Conservation (phyloP, 805 yeast genomes). For the Yamadazyma scolyti region DNA sequence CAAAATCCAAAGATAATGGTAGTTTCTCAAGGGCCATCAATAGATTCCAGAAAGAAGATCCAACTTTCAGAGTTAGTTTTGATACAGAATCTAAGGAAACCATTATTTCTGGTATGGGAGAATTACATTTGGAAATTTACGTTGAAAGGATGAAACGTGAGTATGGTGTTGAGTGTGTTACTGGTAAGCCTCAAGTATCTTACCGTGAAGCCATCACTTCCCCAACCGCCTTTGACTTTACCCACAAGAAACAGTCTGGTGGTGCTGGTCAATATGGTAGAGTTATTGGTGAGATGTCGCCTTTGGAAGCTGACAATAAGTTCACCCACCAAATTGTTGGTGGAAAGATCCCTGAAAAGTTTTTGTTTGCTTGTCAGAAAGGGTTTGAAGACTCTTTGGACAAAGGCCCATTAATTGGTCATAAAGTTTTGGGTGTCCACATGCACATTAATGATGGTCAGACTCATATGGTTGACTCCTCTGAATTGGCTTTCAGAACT, state of each 20-base stretch:
- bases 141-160: conserved; percentile 98
- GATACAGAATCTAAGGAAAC: conserved; percentile 94
- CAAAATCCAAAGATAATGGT: conserved; percentile 78
- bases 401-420: conserved; percentile 96
- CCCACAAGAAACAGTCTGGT: conserved; percentile 97
- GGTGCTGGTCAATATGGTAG: conserved; percentile 99
- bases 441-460: conserved; percentile 97
- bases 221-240: conserved; percentile 78
- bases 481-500: conserved; percentile 90
- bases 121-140: conserved; percentile 92
- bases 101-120: conserved; percentile 97
- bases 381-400: conserved; percentile 94
- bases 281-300: conserved; percentile 79
- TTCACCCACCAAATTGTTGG: conserved; percentile 91
- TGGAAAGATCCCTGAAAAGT: conserved; percentile 95
- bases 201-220: conserved; percentile 88
- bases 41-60: conserved; percentile 98
- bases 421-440: conserved; percentile 84
- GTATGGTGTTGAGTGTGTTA: conserved; percentile 89
- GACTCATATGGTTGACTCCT: conserved; percentile 94
- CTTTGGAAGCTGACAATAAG: conserved; percentile 63
- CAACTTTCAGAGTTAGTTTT: conserved; percentile 90
- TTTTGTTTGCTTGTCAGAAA: conserved; percentile 86
- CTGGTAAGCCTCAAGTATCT: conserved; percentile 98
- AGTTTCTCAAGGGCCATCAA: conserved; percentile 96